Conservation (phyloP, 306 rosid species). For the Coriaria nepalensis region DNA sequence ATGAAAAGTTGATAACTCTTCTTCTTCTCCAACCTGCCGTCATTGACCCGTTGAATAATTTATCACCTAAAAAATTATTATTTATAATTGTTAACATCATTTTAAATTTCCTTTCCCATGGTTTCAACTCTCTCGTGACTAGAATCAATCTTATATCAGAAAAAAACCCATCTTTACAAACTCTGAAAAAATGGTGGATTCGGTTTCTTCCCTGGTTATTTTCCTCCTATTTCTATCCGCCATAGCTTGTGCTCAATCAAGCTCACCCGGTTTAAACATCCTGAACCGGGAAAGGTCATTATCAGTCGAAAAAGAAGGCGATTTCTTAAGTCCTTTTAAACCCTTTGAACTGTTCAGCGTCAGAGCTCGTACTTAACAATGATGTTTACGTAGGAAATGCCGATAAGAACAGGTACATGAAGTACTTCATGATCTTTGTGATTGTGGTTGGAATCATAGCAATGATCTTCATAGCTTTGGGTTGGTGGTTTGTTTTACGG, state of each 20-base stretch:
- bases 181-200: no score
- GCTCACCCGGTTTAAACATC: not conserved
- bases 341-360: slow-evolving; percentile 12
- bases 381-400: slow-evolving; percentile 4
- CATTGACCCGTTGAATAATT: no score
- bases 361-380: slow-evolving; percentile 6
- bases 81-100: no score
- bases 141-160: no score
- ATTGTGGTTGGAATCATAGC: slow-evolving; percentile 15
- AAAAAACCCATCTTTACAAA: no score
- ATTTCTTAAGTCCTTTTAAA: not conserved
- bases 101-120: no score
- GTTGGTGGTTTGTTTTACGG: slow-evolving; percentile 23
- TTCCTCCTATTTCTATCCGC: not conserved
- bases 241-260: not conserved
- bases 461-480: slow-evolving; percentile 13
- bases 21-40: no score
- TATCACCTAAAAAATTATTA: no score
- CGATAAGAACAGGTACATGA: slow-evolving; percentile 8
- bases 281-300: slow-evolving; percentile 13
- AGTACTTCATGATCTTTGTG: slow-evolving; percentile 16
- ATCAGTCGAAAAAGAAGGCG: slow-evolving; percentile 3
- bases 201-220: no score
- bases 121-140: no score
- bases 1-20: no score